A percentile compares a stretch with the other conserved stretches of the same genome.
Evolutionary conservation across 2,329 filamentous ascomycete genomes (phyloP).

Genomic region (Claviceps pazoutovae): DNA sequence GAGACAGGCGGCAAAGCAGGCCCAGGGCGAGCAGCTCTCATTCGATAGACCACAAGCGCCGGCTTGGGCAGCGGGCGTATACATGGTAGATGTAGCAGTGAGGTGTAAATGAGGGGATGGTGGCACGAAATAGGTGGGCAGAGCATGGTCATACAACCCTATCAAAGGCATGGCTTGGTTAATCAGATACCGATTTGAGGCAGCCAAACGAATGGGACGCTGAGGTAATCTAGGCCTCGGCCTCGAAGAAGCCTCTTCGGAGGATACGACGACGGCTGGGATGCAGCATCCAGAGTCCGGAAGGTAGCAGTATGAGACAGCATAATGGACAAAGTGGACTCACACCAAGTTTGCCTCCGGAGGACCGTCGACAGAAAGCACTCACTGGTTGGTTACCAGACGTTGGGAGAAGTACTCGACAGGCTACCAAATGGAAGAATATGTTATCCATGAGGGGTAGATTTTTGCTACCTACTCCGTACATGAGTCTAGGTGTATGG

Average conservation of each 20-base stretch:
- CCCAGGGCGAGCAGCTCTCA: slow-evolving; percentile 13
- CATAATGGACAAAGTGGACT: not conserved
- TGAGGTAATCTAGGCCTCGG: slow-evolving; percentile 11
- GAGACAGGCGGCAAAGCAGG: slow-evolving; percentile 21
- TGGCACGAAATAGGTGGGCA: slow-evolving; percentile 1
- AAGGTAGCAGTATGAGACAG: not conserved
- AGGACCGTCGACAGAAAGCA: not conserved
- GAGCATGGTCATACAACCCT: not conserved
- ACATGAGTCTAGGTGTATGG: too few relatives aligned
- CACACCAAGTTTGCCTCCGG: not conserved
- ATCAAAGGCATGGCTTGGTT: slow-evolving; percentile 2
- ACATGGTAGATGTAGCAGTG: slow-evolving; percentile 13
- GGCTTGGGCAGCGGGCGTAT: slow-evolving; percentile 14
- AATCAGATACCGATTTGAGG: slow-evolving; percentile 1
- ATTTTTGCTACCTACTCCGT: not conserved
- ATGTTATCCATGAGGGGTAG: not conserved
- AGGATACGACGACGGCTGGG: not conserved
- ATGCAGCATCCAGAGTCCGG: not conserved
- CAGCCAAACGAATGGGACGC: slow-evolving; percentile 15
- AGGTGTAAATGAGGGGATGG: slow-evolving; percentile 8
- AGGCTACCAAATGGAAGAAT: not conserved
- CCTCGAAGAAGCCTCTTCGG: not conserved
- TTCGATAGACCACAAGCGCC: slow-evolving; percentile 23
- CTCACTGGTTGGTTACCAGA: not conserved
- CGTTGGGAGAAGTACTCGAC: not conserved